These are phyloP conservation scores for Annona squamosa DNA, from an alignment of 164 flowering plant genomes.

Conservation along the genomic window DNA sequence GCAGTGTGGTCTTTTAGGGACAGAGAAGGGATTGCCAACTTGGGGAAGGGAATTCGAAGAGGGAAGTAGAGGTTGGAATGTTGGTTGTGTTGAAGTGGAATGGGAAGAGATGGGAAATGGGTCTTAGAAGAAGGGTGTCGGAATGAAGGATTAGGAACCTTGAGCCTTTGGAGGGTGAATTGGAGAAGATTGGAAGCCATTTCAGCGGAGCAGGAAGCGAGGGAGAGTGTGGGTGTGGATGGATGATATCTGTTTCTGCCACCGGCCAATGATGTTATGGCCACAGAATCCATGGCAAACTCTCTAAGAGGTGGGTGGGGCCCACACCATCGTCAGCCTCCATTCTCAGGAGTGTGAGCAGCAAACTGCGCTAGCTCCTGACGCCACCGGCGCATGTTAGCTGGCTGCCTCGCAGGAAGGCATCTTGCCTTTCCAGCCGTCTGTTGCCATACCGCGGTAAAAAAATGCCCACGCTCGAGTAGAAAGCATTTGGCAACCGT, in stretches of 20 bases:
- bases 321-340: no score
- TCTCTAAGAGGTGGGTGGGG: neutral
- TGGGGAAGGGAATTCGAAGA: conserved; percentile 6
- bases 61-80: conserved; percentile 8
- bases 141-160: conserved; percentile 14
- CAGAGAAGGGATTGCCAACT: conserved; percentile 11
- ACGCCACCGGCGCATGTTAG: neutral
- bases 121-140: conserved; percentile 19
- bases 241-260: neutral
- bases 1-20: conserved; percentile 17
- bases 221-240: neutral
- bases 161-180: conserved; percentile 26
- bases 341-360: no score
- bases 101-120: conserved; percentile 19
- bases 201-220: neutral
- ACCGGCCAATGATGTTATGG: neutral
- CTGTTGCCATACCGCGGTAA: neutral
- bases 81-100: conserved; percentile 5
- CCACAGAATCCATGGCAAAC: neutral
- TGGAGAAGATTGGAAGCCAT: conserved; percentile 55
- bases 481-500: neutral
- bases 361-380: neutral
- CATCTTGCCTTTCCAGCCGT: neutral
- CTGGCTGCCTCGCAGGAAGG: neutral
- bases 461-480: neutral